These are phyloP conservation scores for Leishmania major DNA, from an alignment of 208 protist genomes.

Conservation along the genomic window DNA sequence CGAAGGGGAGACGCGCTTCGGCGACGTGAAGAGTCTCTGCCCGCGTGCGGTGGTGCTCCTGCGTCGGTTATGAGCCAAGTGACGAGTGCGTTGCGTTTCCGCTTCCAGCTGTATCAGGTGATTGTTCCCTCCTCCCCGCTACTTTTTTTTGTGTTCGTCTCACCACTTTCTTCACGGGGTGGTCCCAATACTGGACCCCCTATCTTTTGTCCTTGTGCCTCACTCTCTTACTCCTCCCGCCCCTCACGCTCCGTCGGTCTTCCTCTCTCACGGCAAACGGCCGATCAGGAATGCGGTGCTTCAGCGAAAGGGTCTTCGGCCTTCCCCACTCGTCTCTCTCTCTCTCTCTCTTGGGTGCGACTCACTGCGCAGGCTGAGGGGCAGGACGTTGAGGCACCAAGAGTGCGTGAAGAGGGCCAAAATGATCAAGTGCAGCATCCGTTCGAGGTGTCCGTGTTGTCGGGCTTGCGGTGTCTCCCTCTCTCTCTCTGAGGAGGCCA, in stretches of 20 bases:
- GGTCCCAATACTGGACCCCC: not conserved
- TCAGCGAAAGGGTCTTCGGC: not conserved
- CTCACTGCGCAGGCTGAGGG: not conserved
- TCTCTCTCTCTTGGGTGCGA: not conserved
- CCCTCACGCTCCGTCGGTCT: not conserved
- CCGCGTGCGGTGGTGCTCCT: constrained; percentile 72
- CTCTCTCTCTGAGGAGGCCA: not conserved
- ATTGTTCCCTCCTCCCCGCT: not conserved
- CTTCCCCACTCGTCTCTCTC: not conserved
- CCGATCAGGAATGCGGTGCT: not conserved
- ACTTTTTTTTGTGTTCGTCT: not conserved
- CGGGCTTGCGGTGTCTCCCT: not conserved
- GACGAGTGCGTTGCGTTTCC: too few relatives aligned
- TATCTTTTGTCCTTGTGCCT: not conserved
- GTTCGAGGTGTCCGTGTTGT: not conserved
- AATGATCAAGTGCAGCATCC: not conserved
- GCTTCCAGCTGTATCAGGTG: not conserved
- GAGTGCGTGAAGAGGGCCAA: not conserved
- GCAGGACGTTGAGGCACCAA: not conserved
- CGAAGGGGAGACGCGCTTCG: constrained; percentile 40
- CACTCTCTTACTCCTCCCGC: not conserved
- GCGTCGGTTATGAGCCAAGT: constrained; percentile 31
- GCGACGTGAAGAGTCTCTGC: constrained; percentile 54
- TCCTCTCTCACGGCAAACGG: not conserved
- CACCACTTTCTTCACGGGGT: not conserved